These are phyloP conservation scores for Scheffersomyces stambukii DNA, from an alignment of 1,139 yeast genomes.

Conservation along the genomic window DNA sequence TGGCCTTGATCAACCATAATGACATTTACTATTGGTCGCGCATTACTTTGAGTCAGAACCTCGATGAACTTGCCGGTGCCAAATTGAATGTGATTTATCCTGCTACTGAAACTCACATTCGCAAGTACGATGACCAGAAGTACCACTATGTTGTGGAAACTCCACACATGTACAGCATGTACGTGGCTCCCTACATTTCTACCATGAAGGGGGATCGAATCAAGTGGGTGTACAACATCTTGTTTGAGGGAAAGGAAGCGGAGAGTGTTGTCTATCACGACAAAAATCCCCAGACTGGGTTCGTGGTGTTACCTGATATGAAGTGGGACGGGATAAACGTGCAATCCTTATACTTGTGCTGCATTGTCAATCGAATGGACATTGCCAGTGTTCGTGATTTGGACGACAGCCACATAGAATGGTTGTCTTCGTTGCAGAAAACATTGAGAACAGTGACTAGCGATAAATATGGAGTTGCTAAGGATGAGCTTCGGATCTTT, in stretches of 20 bases:
- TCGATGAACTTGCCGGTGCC: slow-evolving; percentile 51
- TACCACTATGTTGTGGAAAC: slow-evolving; percentile 70
- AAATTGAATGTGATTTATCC: slow-evolving; percentile 83
- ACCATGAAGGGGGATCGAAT: slow-evolving; percentile 74
- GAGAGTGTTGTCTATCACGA: slow-evolving; percentile 70
- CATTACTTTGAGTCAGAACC: slow-evolving; percentile 45
- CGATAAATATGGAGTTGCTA: slow-evolving; percentile 29
- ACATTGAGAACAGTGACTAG: slow-evolving; percentile 47
- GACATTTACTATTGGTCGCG: slow-evolving; percentile 85
- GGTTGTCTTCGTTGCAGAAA: slow-evolving; percentile 44
- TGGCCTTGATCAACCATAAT: slow-evolving; percentile 51
- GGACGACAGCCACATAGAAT: slow-evolving; percentile 51
- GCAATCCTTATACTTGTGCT: slow-evolving; percentile 71
- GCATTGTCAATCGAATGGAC: slow-evolving; percentile 69
- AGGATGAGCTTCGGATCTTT: slow-evolving; percentile 63
- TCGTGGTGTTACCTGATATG: slow-evolving; percentile 72
- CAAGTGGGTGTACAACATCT: slow-evolving; percentile 87
- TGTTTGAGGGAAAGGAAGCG: slow-evolving; percentile 78
- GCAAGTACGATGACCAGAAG: slow-evolving; percentile 60
- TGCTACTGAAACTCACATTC: slow-evolving; percentile 81
- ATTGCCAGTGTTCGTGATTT: slow-evolving; percentile 78
- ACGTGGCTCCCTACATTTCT: slow-evolving; percentile 72
- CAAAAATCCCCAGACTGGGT: slow-evolving; percentile 51
- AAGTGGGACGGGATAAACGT: slow-evolving; percentile 84
- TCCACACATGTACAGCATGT: slow-evolving; percentile 60